These are phyloP conservation scores for Tephrocybe rancida DNA, from an alignment of 768 basidiomycete genomes.

Conservation along the genomic window DNA sequence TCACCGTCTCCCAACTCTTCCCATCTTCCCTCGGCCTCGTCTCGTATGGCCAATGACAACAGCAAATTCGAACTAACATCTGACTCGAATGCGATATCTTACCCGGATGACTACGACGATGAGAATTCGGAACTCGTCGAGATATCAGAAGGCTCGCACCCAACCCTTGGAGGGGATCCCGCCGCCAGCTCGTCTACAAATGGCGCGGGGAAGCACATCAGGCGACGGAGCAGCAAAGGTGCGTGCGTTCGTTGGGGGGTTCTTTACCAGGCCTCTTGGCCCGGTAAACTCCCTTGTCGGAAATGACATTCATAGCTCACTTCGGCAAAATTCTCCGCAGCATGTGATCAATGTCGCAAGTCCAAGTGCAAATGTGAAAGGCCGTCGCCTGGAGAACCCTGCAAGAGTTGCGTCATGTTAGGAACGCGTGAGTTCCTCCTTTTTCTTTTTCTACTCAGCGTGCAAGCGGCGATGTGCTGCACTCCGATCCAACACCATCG, in stretches of 20 bases:
- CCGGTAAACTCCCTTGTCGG: slow-evolving; percentile 1
- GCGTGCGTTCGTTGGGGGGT: slow-evolving; percentile 16
- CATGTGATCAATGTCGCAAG: slow-evolving; percentile 89
- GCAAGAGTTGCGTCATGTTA: slow-evolving; percentile 76
- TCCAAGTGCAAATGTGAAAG: slow-evolving; percentile 91
- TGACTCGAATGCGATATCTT: slow-evolving; percentile 37
- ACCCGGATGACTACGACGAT: slow-evolving; percentile 68
- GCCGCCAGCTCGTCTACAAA: slow-evolving; percentile 29
- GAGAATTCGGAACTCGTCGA: slow-evolving; percentile 55
- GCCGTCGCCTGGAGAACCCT: slow-evolving; percentile 57
- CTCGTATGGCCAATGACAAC: slow-evolving; percentile 19
- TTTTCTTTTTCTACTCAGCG: slow-evolving; percentile 8
- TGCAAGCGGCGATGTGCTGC: slow-evolving; percentile 3
- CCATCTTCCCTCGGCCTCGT: slow-evolving; percentile 14
- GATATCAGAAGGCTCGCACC: slow-evolving; percentile 31
- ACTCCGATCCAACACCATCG: slow-evolving; percentile 1
- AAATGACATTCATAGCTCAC: slow-evolving; percentile 12
- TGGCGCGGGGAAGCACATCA: slow-evolving; percentile 43
- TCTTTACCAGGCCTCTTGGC: background rate
- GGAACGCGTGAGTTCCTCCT: slow-evolving; percentile 56
- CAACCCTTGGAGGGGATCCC: slow-evolving; percentile 20
- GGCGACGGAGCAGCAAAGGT: slow-evolving; percentile 82
- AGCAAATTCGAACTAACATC: slow-evolving; percentile 16
- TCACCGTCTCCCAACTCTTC: slow-evolving; percentile 25
- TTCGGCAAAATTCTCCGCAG: slow-evolving; percentile 34